phyloP scores from a whole-genome alignment of 208 protist genomes.

The Crithidia bombi region DNA sequence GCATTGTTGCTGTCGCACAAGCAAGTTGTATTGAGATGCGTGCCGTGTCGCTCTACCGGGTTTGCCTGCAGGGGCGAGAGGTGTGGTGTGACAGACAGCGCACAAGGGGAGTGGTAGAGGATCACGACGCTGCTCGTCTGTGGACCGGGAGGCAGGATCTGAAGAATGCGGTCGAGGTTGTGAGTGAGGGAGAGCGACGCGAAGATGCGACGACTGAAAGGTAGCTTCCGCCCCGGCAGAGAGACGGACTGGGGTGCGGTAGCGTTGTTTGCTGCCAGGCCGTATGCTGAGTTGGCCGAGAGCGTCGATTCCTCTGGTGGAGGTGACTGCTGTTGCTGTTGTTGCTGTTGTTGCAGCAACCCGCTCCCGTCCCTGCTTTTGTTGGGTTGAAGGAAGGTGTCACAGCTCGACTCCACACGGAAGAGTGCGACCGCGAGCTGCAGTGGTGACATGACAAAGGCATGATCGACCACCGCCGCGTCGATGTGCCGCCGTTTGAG shows the following conservation, averaged over 20 bases:
- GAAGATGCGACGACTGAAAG: constrained; percentile 54
- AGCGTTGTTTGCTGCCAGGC: too few species aligned
- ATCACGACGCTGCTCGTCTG: constrained; percentile 59
- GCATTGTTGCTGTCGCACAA: neutral
- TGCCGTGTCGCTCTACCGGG: neutral
- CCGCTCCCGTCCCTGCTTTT: neutral
- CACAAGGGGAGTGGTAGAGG: constrained; percentile 21
- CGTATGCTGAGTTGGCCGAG: too few species aligned
- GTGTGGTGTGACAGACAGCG: neutral
- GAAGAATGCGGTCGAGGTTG: constrained; percentile 65
- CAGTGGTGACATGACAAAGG: constrained; percentile 64
- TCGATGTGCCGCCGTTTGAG: constrained; percentile 54
- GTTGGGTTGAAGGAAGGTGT: neutral
- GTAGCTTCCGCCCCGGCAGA: neutral
- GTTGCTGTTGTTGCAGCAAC: constrained; percentile 11
- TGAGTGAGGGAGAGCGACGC: constrained; percentile 61
- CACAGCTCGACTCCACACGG: constrained; percentile 33
- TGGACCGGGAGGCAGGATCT: constrained; percentile 51
- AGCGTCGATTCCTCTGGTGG: neutral
- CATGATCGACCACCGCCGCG: constrained; percentile 73
- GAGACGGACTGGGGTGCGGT: neutral
- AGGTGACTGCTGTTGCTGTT: neutral
- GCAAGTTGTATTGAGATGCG: neutral
- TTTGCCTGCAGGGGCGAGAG: neutral
- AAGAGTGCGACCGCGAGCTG: constrained; percentile 73